phyloP scores from a whole-genome alignment of 2,329 filamentous ascomycete genomes.

The Ophiosphaerella narmari region DNA sequence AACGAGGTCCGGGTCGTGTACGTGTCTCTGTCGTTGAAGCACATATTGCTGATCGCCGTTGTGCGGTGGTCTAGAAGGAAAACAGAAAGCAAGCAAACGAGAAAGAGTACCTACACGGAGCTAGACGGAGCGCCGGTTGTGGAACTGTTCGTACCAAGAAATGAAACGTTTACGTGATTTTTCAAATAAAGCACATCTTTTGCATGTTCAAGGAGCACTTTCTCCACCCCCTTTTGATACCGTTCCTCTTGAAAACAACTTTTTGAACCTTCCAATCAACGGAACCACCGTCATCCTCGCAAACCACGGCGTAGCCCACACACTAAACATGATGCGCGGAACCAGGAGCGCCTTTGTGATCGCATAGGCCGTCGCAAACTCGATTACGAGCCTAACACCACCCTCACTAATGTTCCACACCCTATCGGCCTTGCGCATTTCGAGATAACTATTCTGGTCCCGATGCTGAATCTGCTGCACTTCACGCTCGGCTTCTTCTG shows the following conservation, averaged over 20 bases:
- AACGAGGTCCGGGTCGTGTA: constrained; percentile 21
- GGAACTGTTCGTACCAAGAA: too few species aligned
- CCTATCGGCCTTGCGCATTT: constrained; percentile 36
- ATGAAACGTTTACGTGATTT: too few species aligned
- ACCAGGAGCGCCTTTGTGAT: constrained; percentile 87
- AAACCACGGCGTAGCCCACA: constrained; percentile 94
- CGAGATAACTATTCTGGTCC: constrained; percentile 42
- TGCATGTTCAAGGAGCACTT: constrained; percentile 7
- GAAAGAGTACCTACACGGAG: neutral
- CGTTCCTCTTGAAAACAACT: constrained; percentile 45
- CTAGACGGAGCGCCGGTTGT: too few species aligned
- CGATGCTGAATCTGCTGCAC: constrained; percentile 42
- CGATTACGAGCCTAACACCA: constrained; percentile 61
- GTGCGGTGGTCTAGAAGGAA: neutral
- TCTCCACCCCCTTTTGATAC: constrained; percentile 26
- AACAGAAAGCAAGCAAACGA: neutral
- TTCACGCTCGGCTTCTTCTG: constrained; percentile 50
- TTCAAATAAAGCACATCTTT: neutral
- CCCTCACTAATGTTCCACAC: constrained; percentile 47
- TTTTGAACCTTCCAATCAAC: constrained; percentile 37
- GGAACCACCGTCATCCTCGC: constrained; percentile 54
- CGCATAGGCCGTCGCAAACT: constrained; percentile 86
- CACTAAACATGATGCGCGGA: constrained; percentile 73
- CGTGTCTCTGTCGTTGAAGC: constrained; percentile 25
- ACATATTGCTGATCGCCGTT: constrained; percentile 21